Evolutionary conservation across 2,329 filamentous ascomycete species (phyloP).

Genomic region (Botrytis fragariae): DNA sequence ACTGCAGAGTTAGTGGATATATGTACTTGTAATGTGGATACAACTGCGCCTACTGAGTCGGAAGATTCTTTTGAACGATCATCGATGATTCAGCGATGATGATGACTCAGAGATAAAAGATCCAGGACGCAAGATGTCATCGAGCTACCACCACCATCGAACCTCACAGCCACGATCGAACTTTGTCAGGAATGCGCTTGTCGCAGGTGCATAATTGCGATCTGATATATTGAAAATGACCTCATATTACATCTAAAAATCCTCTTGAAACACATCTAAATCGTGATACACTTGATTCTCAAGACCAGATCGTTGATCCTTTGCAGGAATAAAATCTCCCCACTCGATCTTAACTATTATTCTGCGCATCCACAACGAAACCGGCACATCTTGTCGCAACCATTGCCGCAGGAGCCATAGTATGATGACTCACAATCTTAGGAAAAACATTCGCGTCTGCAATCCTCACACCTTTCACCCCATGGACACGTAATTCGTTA

Average conservation of each 20-base stretch:
- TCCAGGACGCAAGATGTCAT: not conserved
- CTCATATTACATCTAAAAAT: not conserved
- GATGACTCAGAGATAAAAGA: not conserved
- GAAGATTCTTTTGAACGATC: not conserved
- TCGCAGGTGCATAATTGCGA: not conserved
- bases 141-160: not conserved
- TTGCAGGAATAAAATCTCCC: not conserved
- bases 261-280: not conserved
- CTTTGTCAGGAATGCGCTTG: not conserved
- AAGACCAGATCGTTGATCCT: not conserved
- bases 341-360: not conserved
- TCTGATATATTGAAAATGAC: not conserved
- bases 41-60: not conserved
- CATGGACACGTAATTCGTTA: conserved; percentile 30
- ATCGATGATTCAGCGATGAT: not conserved
- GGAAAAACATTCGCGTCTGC: conserved; percentile 33
- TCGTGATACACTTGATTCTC: not conserved
- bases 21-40: not conserved
- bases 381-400: conserved; percentile 29
- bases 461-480: conserved; percentile 31
- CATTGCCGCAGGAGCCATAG: conserved; percentile 30
- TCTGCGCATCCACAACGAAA: not conserved
- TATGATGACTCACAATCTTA: conserved; percentile 28
- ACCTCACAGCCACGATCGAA: conserved; percentile 1
- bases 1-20: not conserved